phyloP scores from a whole-genome alignment of 2,329 filamentous ascomycete species.

The Apiospora marii region DNA sequence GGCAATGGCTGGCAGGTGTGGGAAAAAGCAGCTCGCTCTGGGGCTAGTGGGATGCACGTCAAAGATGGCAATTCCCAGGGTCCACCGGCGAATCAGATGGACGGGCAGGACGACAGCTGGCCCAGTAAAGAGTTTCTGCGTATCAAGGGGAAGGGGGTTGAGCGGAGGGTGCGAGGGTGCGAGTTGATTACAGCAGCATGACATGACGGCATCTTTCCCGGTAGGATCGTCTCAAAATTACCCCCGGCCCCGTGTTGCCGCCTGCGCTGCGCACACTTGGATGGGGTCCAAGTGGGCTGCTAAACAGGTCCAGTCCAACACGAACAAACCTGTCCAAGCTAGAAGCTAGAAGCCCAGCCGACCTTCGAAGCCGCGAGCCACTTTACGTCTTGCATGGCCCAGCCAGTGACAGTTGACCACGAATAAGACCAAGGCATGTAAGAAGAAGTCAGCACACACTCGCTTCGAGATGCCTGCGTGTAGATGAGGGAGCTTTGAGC shows the following conservation, averaged over 20 bases:
- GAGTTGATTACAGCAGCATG: conserved; percentile 17
- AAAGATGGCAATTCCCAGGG: conserved; percentile 36
- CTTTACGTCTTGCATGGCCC: background rate
- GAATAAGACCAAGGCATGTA: background rate
- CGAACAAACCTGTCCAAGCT: background rate
- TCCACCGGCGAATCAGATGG: conserved; percentile 31
- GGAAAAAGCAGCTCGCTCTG: background rate
- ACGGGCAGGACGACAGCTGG: conserved; percentile 2
- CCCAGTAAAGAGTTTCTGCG: conserved; percentile 13
- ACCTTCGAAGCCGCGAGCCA: background rate
- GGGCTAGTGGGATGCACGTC: conserved; percentile 28
- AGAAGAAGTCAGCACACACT: conserved; percentile 8
- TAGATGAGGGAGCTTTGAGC: background rate
- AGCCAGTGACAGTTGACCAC: conserved; percentile 5
- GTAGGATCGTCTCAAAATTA: conserved; percentile 17
- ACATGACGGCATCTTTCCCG: conserved; percentile 4
- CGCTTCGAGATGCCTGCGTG: background rate
- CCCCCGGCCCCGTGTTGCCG: conserved; percentile 12
- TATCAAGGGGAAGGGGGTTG: conserved; percentile 6
- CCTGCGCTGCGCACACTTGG: conserved; percentile 13
- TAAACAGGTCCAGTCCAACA: background rate
- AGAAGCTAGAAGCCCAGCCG: background rate
- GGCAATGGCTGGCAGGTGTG: conserved; percentile 25
- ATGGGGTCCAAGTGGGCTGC: conserved; percentile 6
- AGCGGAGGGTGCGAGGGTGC: background rate